These are phyloP conservation scores for Aureobasidium vineae DNA, from an alignment of 2,329 filamentous ascomycete species.

Conservation along the genomic window DNA sequence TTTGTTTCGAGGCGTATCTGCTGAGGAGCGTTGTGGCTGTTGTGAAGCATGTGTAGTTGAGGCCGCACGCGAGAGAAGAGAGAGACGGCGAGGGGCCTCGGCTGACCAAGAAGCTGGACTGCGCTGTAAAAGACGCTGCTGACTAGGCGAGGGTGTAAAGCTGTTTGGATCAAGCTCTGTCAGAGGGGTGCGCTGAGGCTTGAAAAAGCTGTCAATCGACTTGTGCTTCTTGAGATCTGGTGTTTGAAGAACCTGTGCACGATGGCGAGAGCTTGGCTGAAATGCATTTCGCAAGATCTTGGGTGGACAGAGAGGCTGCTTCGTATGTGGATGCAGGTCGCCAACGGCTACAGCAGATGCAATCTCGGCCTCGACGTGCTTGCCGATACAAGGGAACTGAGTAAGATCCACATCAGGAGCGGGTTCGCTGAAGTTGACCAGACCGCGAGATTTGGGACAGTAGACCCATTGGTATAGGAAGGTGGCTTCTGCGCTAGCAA, in stretches of 20 bases:
- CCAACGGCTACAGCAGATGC: slow-evolving; percentile 75
- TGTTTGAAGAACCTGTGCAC: slow-evolving; percentile 35
- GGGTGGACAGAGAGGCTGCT: slow-evolving; percentile 56
- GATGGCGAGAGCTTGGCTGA: background rate
- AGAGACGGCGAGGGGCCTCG: slow-evolving; percentile 37
- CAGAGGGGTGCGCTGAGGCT: slow-evolving; percentile 60
- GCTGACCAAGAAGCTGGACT: slow-evolving; percentile 56
- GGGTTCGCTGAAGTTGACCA: slow-evolving; percentile 73
- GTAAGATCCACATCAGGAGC: slow-evolving; percentile 62
- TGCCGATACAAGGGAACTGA: slow-evolving; percentile 79
- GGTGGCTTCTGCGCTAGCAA: slow-evolving; percentile 83
- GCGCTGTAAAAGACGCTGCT: slow-evolving; percentile 59
- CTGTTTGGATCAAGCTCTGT: slow-evolving; percentile 67
- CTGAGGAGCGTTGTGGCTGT: slow-evolving; percentile 34
- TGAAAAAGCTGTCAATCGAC: slow-evolving; percentile 65
- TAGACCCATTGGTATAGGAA: slow-evolving; percentile 95
- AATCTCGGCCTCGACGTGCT: slow-evolving; percentile 60
- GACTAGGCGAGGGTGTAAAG: slow-evolving; percentile 65
- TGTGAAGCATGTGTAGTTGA: slow-evolving; percentile 29
- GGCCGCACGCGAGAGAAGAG: slow-evolving; percentile 34
- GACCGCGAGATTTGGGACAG: slow-evolving; percentile 66
- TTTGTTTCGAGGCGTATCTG: slow-evolving; percentile 44
- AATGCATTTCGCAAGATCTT: slow-evolving; percentile 27
- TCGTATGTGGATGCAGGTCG: slow-evolving; percentile 87
- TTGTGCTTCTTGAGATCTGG: slow-evolving; percentile 59